phyloP scores from a whole-genome alignment of 768 basidiomycete genomes.

The Lentinus tigrinus region DNA sequence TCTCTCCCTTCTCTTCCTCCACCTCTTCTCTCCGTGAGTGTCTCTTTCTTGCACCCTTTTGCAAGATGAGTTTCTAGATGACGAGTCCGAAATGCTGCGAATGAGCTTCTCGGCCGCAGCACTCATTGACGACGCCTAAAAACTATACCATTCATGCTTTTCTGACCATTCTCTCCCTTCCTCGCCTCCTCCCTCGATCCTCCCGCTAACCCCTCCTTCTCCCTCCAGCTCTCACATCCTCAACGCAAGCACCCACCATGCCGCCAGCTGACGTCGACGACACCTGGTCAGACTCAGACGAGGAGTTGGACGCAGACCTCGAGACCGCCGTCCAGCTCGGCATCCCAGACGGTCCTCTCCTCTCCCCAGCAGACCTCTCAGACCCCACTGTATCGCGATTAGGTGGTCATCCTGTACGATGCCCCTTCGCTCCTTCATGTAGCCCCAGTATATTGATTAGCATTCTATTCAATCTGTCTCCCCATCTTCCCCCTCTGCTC shows the following conservation, averaged over 20 bases:
- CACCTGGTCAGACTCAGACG: slow-evolving; percentile 83
- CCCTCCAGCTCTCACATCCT: slow-evolving; percentile 14
- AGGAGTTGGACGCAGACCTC: slow-evolving; percentile 50
- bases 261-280: slow-evolving; percentile 49
- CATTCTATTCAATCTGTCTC: slow-evolving; percentile 23
- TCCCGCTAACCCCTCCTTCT: slow-evolving; percentile 1
- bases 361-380: slow-evolving; percentile 52
- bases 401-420: slow-evolving; percentile 87
- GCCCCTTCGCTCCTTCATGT: slow-evolving; percentile 49
- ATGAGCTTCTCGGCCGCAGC: slow-evolving; percentile 60
- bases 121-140: slow-evolving; percentile 59
- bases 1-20: slow-evolving; percentile 4
- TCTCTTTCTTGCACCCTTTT: background rate
- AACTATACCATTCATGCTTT: slow-evolving; percentile 91
- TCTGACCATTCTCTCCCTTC: slow-evolving; percentile 56
- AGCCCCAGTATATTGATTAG: slow-evolving; percentile 36
- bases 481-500: slow-evolving; percentile 20
- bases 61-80: slow-evolving; percentile 57
- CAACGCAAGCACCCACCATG: slow-evolving; percentile 10
- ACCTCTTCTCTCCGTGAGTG: slow-evolving; percentile 11
- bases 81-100: slow-evolving; percentile 75
- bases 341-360: slow-evolving; percentile 73
- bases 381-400: slow-evolving; percentile 89
- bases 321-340: slow-evolving; percentile 80
- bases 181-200: slow-evolving; percentile 16